Evolutionary conservation across 805 yeast genomes (phyloP).

Genomic region (Torulaspora microellipsoides): DNA sequence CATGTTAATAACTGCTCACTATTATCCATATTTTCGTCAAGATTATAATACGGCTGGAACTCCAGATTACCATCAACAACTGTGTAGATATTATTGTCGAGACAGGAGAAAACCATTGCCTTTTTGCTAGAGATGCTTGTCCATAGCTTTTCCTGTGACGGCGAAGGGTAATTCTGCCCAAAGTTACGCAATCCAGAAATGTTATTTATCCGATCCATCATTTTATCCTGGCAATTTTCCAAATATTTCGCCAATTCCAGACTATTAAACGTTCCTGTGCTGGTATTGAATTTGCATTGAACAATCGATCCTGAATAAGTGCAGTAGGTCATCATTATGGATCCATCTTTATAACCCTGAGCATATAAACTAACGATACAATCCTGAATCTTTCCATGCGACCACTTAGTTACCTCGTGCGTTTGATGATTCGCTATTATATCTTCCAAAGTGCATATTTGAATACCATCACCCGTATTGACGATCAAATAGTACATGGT

Average conservation of each 20-base stretch:
- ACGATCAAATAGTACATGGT: slow-evolving; percentile 9
- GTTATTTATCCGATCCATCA: slow-evolving; percentile 4
- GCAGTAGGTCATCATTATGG: slow-evolving; percentile 12
- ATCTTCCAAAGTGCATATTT: slow-evolving; percentile 12
- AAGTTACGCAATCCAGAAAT: slow-evolving; percentile 2
- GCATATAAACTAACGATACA: slow-evolving; percentile 9
- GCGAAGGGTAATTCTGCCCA: neutral
- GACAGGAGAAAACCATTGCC: slow-evolving; percentile 8
- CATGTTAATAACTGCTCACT: slow-evolving; percentile 5
- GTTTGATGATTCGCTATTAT: neutral
- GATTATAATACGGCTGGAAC: slow-evolving; percentile 2
- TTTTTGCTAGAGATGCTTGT: neutral
- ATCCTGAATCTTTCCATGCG: slow-evolving; percentile 7
- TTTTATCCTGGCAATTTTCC: slow-evolving; percentile 1
- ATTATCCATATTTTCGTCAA: neutral
- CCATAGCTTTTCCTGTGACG: neutral
- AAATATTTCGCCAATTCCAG: slow-evolving; percentile 4
- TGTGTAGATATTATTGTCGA: slow-evolving; percentile 15
- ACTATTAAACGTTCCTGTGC: slow-evolving; percentile 4
- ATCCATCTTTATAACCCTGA: slow-evolving; percentile 13
- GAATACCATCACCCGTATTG: slow-evolving; percentile 17
- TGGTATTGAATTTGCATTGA: slow-evolving; percentile 12
- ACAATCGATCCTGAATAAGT: slow-evolving; percentile 17
- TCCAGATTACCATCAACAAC: slow-evolving; percentile 9
- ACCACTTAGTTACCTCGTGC: slow-evolving; percentile 11